Base-by-base conservation (phyloP, 2,329 filamentous ascomycete genomes). In the Dendrostoma leiphaemia region DNA sequence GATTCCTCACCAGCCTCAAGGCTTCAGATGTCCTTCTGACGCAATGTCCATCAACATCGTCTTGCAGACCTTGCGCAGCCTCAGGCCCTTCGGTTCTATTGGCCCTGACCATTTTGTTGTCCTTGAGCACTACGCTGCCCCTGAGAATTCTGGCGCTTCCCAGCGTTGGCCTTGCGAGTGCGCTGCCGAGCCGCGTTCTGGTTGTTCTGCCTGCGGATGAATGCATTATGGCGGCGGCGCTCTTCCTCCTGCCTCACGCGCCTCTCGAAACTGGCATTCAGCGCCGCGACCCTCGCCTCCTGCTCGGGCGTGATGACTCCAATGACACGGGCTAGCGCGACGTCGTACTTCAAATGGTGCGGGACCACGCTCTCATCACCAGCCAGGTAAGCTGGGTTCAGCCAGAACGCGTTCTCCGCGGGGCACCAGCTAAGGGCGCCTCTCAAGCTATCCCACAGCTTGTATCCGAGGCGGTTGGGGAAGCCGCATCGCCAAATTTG, bases 401-500 rank as follows among this genome's bases (percentile, higher is more conserved):
- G 21, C 53, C 53, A 56, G 38, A 53, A 53, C 4, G 49, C 37
- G 4, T 44, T 28, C 9, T 53, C 45, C 2, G 44, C 32, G 2
- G 1, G 12, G 32, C 45, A 43, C 21, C 35, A 15, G 13, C n/a
- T n/a, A n/a, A 12, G 46, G 2, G 8, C 26, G 12, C 19, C 31
- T 12, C 40, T 15, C 2, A 28, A 21, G 32, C 28, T 7, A n/a
- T 45, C 34, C n/a, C 47, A 53, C 26, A 56, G 17, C n/a, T 46
- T 24, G 13, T 48, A 49, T 4, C 45, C 45, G 15, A 56, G 40
- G 12, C 47, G 44, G 13, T 56, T 56, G 32, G 54, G 54, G 15
- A 56, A 56, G 2, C 54, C 54, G 10, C 54, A 56, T 24, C 46
- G 50, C 54, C 54, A 56, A 0, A 48, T 26, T 17, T 43, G 31